Evolutionary conservation across 148 eudicot genomes (phyloP).

Genomic region (Vaccinium darrowii): DNA sequence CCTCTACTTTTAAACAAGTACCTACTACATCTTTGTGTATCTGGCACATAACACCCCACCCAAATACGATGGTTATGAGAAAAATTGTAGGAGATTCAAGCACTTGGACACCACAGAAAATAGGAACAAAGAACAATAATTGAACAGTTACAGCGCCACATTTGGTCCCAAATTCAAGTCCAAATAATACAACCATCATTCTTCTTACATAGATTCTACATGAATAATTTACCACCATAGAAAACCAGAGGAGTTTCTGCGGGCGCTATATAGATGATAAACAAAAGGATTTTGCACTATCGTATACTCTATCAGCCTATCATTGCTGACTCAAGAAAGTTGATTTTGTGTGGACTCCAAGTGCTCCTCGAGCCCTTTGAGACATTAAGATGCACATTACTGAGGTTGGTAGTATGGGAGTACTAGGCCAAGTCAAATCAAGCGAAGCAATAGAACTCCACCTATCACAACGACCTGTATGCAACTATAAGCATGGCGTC

Average conservation of each 20-base stretch:
- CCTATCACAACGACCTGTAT: background rate
- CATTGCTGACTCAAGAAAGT: background rate
- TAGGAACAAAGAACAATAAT: background rate
- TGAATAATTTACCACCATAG: background rate
- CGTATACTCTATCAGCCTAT: background rate
- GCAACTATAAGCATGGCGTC: background rate
- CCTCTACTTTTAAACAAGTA: background rate
- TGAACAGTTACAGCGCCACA: background rate
- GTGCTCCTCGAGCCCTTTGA: background rate
- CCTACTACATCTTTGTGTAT: background rate
- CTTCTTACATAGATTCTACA: background rate
- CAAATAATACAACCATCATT: background rate
- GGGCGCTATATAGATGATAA: background rate
- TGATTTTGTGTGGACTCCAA: background rate
- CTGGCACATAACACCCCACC: background rate
- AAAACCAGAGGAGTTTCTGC: background rate
- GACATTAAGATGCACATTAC: background rate
- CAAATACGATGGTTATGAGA: background rate
- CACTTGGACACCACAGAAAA: background rate
- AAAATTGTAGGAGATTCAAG: background rate
- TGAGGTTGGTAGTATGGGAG: background rate
- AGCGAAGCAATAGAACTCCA: background rate
- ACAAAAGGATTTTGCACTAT: background rate
- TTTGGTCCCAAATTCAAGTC: background rate
- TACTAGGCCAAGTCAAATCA: background rate